A percentile compares a stretch with the other conserved stretches of the same genome.
Conservation (phyloP, 331 rosid species). For the Spiraea crenata region DNA sequence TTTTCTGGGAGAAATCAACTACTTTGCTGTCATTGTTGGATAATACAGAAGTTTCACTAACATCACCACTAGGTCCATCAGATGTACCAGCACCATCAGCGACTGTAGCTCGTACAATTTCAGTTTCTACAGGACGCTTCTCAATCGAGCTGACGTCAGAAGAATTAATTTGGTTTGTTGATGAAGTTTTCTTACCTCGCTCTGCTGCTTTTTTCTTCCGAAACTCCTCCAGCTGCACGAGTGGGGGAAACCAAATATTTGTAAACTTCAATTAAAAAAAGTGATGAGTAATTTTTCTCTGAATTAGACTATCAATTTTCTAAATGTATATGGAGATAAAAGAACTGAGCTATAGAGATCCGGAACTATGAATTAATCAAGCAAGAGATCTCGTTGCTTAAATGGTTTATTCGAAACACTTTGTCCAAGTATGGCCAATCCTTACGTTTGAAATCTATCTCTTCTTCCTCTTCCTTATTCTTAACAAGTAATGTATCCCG, state of each 20-base stretch:
- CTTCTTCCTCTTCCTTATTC: neutral
- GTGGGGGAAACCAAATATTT: neutral
- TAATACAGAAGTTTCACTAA: conserved; percentile 35
- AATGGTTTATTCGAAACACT: neutral
- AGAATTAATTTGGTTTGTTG: conserved; percentile 36
- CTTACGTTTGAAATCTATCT: neutral
- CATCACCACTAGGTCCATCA: conserved; percentile 41
- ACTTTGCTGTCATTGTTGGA: conserved; percentile 34
- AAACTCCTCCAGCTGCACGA: conserved; percentile 86
- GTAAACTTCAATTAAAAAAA: conserved; percentile 3
- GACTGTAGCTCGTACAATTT: conserved; percentile 47
- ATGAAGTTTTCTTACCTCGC: conserved; percentile 60
- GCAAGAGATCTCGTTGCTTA: neutral
- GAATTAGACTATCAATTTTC: neutral
- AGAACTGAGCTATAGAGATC: neutral
- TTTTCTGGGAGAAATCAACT: conserved; percentile 35
- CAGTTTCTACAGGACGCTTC: conserved; percentile 64
- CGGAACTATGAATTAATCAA: neutral
- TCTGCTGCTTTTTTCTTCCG: conserved; percentile 92
- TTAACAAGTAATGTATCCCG: neutral
- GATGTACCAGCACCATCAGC: conserved; percentile 71
- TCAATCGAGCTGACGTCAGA: conserved; percentile 49
- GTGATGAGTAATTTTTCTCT: neutral
- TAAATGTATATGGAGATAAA: neutral
- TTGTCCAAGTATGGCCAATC: neutral